Conservation (phyloP, 495 filamentous ascomycete species). For the Trichocladium uniseriatum region DNA sequence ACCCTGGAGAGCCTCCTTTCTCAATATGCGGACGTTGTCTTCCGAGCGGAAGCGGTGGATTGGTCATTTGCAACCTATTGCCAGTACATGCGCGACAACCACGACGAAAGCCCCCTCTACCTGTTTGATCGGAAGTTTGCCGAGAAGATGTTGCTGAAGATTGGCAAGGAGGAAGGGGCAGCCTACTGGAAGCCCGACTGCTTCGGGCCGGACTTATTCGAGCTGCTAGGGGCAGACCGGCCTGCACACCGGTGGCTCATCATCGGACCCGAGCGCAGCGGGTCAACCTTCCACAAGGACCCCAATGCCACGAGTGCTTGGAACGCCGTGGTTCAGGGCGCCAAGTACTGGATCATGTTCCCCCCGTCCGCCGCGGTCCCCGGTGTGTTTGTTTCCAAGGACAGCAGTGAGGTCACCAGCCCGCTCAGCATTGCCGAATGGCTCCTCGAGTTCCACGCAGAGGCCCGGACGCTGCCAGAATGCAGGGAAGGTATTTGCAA, state of each 20-base stretch:
- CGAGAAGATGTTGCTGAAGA: constrained; percentile 68
- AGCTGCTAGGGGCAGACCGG: constrained; percentile 65
- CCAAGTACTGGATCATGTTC: constrained; percentile 97
- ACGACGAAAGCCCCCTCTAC: constrained; percentile 86
- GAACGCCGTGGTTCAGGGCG: constrained; percentile 87
- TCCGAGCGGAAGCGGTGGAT: constrained; percentile 89
- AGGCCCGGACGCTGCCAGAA: constrained; percentile 66
- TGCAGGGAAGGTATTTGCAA: constrained; percentile 82
- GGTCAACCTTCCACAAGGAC: constrained; percentile 91
- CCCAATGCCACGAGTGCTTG: constrained; percentile 68
- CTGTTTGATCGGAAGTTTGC: constrained; percentile 84
- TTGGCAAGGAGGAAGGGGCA: constrained; percentile 46
- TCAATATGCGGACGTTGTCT: constrained; percentile 55
- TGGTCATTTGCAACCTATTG: constrained; percentile 76
- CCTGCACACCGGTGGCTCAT: constrained; percentile 93
- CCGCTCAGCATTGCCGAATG: constrained; percentile 95
- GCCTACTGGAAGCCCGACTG: constrained; percentile 78
- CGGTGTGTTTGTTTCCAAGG: constrained; percentile 83
- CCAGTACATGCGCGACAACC: constrained; percentile 72
- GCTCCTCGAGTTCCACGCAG: constrained; percentile 83
- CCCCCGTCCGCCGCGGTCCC: constrained; percentile 55
- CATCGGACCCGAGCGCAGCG: constrained; percentile 78
- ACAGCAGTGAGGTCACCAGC: constrained; percentile 89
- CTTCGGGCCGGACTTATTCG: constrained; percentile 85
- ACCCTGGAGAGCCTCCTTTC: constrained; percentile 51